Base-by-base conservation (phyloP, 139 green algal species). In the Chlorella sorokiniana region DNA sequence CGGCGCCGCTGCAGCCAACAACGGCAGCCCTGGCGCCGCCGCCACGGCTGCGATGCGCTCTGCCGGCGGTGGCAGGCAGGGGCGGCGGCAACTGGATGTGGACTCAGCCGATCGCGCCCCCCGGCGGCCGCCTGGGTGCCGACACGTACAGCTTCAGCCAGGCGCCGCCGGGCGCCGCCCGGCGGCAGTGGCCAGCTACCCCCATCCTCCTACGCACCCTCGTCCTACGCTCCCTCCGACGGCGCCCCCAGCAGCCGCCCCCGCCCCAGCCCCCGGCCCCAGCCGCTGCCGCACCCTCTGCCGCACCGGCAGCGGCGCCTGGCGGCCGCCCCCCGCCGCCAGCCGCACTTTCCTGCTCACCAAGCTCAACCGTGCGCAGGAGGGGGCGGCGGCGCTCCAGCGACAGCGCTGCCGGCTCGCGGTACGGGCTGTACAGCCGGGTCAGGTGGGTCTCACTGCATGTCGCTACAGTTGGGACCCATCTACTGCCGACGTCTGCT, bases 181-280 rank as follows among this genome's bases (percentile, higher is more conserved):
- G 29, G 38, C 67, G 54, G 67, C 10, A 35, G 23, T 3, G 16
- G 11, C 48, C 11, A 16, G 48, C 11, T 25, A 16, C 48, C 16
- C 48, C n/a, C n/a, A 11, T 31, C 37, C 37, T 52, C 27, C 37
- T 52, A 68, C 10, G 54, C 73, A 23, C 73, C 73, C 54, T 79
- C 73, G 37, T 52, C 73, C 25, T 79, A 69, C 8, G 73, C 73
- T 25, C 52, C 73, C 23, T 79, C 73, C 0, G 73, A 79, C 3
- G 54, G 73, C 27, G n/a, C 35, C 25, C 73, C 73, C 73, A 79
- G 73, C 73, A 79, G 52, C 73, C 73, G 73, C 6, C 56, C 54
- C 42, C 54, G 3, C 52, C 52, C 0, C 52, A 38, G 41, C 22
- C 44, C 20, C 18, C 69, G 6, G 4, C 6, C 29, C 41, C 11